Evolutionary conservation across 257 asterid genomes (phyloP).

Genomic region (Solanum stenotomum): DNA sequence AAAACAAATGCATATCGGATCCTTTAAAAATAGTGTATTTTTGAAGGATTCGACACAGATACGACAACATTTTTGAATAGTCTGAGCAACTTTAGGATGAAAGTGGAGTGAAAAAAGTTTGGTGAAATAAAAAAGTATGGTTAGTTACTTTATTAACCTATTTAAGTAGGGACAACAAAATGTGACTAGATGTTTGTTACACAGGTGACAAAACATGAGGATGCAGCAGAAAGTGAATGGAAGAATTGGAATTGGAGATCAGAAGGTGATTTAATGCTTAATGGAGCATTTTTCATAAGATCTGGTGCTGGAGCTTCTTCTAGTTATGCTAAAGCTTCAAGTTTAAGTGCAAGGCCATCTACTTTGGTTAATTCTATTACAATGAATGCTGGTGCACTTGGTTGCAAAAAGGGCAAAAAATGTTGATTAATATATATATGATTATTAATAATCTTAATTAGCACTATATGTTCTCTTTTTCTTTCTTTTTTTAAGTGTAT

Average conservation of each 20-base stretch:
- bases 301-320: constrained; percentile 84
- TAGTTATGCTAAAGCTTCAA: constrained; percentile 86
- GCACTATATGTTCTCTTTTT: background rate
- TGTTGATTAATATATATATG: constrained; percentile 24
- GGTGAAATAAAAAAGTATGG: background rate
- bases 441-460: background rate
- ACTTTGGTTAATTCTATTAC: constrained; percentile 56
- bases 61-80: too few species aligned
- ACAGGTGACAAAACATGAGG: constrained; percentile 70
- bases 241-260: constrained; percentile 87
- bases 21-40: too few species aligned
- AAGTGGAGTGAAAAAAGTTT: background rate
- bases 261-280: constrained; percentile 71
- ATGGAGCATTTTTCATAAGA: constrained; percentile 67
- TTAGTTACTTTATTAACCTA: background rate
- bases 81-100: background rate
- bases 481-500: background rate
- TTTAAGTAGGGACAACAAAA: background rate
- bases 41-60: too few species aligned
- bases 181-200: background rate
- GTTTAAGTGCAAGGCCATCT: constrained; percentile 79
- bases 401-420: constrained; percentile 49
- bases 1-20: too few species aligned
- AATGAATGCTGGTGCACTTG: constrained; percentile 44
- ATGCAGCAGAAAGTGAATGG: constrained; percentile 60